Evolutionary conservation across 257 asterid species (phyloP), one percentile per base, ranked within the genome.

Genomic region (Solanum clarkiae): DNA sequence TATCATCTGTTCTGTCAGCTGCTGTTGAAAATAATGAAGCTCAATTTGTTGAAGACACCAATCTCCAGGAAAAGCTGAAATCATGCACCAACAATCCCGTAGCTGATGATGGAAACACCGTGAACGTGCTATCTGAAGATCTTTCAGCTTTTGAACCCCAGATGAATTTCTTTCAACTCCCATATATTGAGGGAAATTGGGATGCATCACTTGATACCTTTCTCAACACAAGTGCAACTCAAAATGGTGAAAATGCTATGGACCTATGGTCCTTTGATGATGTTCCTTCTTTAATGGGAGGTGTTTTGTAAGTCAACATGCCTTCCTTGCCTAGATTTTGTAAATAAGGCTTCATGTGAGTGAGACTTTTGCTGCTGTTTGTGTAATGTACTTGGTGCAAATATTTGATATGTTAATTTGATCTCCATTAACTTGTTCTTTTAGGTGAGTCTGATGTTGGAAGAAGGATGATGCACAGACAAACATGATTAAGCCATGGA

Each of bases 261-360:
- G 94, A 93, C 88, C 94, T 95, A 24, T 95, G 99, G 99, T 79
- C 94, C 68, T 93, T 93, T 15, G 98, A 92, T 65, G 97, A 94
- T 85, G 86, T 92, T 80, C 87, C 93, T 3, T 85, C 94, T 14
- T 82, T 94, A 89, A 70, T 91, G 92, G 97, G 89, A 66, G 88
- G 90, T 47, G 90, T 60, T 65, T 95, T 89, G 89, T 95, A 88
- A 94, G 47, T 77, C 26, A 40, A 80, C 84, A 55, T 51, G 60
- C 80, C 68, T 42, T 68, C 80, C 49, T 49, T 54, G 74, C 56
- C 66, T 32, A 70, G 84, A 60, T 56, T 86, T 84, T 93, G 98
- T 94, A 94, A 92, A 95, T 95, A 93, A 93, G 93, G 94, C 97
- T 88, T 80, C 92, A 91, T 87, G 97, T 93, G 85, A 82, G 97